Evolutionary conservation across 2,329 filamentous ascomycete genomes (phyloP).

Genomic region (Neoascochyta sp.): DNA sequence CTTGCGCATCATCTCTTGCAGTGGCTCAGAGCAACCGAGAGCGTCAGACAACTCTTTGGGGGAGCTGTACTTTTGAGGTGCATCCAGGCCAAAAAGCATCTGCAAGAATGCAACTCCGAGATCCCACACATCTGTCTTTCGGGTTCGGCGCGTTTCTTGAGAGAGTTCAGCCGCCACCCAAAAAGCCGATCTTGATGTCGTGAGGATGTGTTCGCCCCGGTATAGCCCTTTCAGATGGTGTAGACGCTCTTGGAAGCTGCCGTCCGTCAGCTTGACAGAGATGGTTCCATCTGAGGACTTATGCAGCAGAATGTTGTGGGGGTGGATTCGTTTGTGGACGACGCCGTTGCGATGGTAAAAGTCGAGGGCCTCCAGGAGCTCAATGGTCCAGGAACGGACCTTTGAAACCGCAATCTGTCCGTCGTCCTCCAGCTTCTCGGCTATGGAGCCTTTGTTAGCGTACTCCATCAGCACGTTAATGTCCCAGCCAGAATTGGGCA

Average conservation of each 20-base stretch:
- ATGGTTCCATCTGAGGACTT: conserved; percentile 63
- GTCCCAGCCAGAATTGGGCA: conserved; percentile 59
- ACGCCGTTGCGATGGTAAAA: conserved; percentile 83
- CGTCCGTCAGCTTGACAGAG: conserved; percentile 70
- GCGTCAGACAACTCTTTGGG: conserved; percentile 70
- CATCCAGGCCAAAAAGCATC: conserved; percentile 84
- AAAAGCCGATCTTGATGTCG: conserved; percentile 68
- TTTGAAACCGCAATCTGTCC: conserved; percentile 70
- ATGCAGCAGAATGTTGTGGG: conserved; percentile 74
- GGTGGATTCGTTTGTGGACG: conserved; percentile 77
- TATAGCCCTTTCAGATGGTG: conserved; percentile 58
- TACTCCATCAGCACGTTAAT: conserved; percentile 72
- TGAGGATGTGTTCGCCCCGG: conserved; percentile 50
- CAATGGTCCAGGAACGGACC: conserved; percentile 84
- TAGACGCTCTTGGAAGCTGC: conserved; percentile 65
- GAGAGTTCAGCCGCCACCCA: conserved; percentile 80
- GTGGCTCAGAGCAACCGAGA: conserved; percentile 66
- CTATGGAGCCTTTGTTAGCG: conserved; percentile 76
- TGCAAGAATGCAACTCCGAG: conserved; percentile 88
- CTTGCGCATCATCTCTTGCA: conserved; percentile 75
- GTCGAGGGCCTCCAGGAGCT: conserved; percentile 82
- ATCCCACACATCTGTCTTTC: conserved; percentile 91
- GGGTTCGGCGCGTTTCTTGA: conserved; percentile 54
- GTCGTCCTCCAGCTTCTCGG: conserved; percentile 75
- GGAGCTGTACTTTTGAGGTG: conserved; percentile 72